Percentiles rank a stretch among this genome's conserved stretches.
Evolutionary conservation across 768 basidiomycete genomes (phyloP).

Genomic region (Boletus reticulatus): DNA sequence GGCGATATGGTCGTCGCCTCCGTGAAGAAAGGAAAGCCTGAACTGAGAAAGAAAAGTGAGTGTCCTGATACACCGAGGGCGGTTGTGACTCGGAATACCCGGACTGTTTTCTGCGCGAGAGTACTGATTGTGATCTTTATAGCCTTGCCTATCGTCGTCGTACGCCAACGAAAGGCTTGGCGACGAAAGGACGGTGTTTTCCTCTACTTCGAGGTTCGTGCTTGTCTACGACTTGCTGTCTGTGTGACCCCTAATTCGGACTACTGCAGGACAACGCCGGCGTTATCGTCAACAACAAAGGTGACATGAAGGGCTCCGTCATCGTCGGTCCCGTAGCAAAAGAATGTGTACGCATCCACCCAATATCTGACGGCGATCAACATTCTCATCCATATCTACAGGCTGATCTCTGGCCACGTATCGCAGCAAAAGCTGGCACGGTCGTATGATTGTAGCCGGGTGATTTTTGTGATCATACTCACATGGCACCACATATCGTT

Average conservation of each 20-base stretch:
- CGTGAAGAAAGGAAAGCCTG: slow-evolving; percentile 99
- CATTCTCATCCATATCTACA: slow-evolving; percentile 28
- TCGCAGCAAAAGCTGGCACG: slow-evolving; percentile 97
- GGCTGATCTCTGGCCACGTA: slow-evolving; percentile 99
- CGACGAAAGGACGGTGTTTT: slow-evolving; percentile 97
- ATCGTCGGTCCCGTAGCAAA: slow-evolving; percentile 98
- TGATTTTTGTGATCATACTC: slow-evolving; percentile 13
- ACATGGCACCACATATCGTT: slow-evolving; percentile 2
- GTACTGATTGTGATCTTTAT: slow-evolving; percentile 9
- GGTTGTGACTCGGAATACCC: neutral
- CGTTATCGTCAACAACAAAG: slow-evolving; percentile 98
- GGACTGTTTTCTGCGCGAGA: neutral
- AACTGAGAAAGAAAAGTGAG: slow-evolving; percentile 98
- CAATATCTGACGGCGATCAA: neutral
- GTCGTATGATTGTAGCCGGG: slow-evolving; percentile 66
- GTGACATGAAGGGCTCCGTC: slow-evolving; percentile 99
- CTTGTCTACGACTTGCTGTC: neutral
- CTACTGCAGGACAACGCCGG: slow-evolving; percentile 80
- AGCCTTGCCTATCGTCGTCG: slow-evolving; percentile 97
- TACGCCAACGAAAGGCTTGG: slow-evolving; percentile 99
- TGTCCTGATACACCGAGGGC: slow-evolving; percentile 9
- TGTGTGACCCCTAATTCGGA: neutral
- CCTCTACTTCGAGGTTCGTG: slow-evolving; percentile 90
- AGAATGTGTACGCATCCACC: slow-evolving; percentile 79
- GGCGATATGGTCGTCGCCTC: slow-evolving; percentile 96